Evolutionary conservation across 2,329 filamentous ascomycete species (phyloP).

Genomic region (Hymenotorrendiella dingleyae): DNA sequence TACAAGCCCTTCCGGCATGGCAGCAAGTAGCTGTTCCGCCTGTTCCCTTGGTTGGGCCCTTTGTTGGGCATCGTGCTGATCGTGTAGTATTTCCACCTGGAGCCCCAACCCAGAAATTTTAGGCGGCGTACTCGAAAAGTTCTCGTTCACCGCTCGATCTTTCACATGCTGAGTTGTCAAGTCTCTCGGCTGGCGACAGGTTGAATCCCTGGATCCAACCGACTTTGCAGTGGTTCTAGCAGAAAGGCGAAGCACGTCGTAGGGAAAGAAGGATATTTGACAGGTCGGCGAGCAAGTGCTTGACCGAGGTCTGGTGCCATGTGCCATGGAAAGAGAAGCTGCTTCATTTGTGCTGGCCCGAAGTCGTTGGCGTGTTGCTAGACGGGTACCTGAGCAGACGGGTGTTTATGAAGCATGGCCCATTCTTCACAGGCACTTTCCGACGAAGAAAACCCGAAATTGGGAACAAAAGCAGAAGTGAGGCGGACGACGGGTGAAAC

Average conservation of each 20-base stretch:
- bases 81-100: not conserved
- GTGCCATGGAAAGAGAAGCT: constrained; percentile 7
- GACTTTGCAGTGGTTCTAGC: constrained; percentile 1
- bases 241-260: not conserved
- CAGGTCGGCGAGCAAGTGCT: constrained; percentile 6
- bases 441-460: constrained; percentile 3
- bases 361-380: not conserved
- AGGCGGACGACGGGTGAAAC: constrained; percentile 7
- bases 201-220: not conserved
- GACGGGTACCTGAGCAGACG: constrained; percentile 3
- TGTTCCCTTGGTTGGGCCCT: too few species aligned
- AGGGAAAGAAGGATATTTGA: not conserved
- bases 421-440: too few species aligned
- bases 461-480: constrained; percentile 1
- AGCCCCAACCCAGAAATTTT: not conserved
- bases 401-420: not conserved
- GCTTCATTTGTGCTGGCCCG: constrained; percentile 4
- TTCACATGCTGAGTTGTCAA: not conserved
- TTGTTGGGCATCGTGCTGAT: constrained; percentile 8
- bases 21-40: too few species aligned
- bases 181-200: not conserved
- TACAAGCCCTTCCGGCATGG: too few species aligned
- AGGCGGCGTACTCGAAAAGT: not conserved
- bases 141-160: not conserved
- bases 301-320: constrained; percentile 6